These are phyloP conservation scores for Penicillium simplicissimum DNA, from an alignment of 495 filamentous ascomycete genomes.

Conservation along the genomic window DNA sequence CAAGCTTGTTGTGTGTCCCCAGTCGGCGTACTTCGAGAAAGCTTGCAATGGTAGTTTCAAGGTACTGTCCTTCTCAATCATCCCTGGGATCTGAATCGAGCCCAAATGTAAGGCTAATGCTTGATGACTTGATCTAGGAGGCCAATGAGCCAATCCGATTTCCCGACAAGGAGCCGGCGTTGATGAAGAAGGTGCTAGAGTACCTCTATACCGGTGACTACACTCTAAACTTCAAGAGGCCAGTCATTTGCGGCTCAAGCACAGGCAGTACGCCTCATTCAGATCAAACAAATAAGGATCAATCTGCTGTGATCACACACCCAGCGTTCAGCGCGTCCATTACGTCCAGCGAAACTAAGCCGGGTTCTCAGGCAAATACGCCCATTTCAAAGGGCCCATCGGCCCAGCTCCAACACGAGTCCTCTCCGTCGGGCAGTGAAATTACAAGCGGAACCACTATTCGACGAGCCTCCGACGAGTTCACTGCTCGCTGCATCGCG, in stretches of 20 bases:
- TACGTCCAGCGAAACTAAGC: too few species aligned
- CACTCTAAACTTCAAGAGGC: neutral
- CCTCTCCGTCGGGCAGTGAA: neutral
- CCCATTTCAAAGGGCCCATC: neutral
- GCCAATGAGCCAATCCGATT: neutral
- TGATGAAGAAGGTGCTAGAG: neutral
- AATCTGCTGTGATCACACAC: neutral
- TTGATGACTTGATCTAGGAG: too few species aligned
- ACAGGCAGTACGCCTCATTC: too few species aligned
- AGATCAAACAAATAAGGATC: too few species aligned
- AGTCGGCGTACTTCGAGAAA: neutral
- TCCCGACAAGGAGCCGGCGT: neutral
- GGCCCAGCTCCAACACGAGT: neutral
- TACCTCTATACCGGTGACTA: neutral
- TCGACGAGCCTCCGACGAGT: neutral
- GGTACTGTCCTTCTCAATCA: neutral
- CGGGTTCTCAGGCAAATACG: too few species aligned
- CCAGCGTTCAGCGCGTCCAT: neutral
- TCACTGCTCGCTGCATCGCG: neutral
- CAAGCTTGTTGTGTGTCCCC: neutral
- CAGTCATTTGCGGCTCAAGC: neutral
- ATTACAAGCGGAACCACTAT: neutral
- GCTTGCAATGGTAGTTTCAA: neutral
- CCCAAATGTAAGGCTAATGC: neutral
- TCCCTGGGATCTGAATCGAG: neutral